Base-by-base conservation (phyloP, 179 eudicot species). In the Silene coronaria region DNA sequence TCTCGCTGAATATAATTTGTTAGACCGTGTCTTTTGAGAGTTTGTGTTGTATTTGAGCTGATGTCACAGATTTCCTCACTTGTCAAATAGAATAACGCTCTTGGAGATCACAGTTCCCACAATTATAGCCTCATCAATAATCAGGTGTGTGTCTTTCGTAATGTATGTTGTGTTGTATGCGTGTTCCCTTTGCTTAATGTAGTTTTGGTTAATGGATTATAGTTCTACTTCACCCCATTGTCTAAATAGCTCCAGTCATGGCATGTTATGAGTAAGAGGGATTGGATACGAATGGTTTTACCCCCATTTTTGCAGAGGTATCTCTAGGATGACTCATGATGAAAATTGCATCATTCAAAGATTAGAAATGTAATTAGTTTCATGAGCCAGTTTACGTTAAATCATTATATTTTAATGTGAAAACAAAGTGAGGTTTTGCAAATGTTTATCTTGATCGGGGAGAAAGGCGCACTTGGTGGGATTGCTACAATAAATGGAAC, bases 51-150 rank as follows among this genome's bases (percentile, higher is more conserved):
- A 46, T 30, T 58, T 32, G 38, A 71, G 75, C 53, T 32, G 66
- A 58, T 72, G 21, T 30, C 14, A 57, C 27, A 26, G 11, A 3
- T 57, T 72, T 57, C 66, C 12, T 57, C 45, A 24, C 66, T 30
- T 72, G 66, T 72, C 42, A 34, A 57, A 57, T 12, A 60, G 69
- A 67, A 70, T 59, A 53, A 19, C 62, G 70, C 75, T 77, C 32
- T 42, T 61, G 80, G 70, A 77, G 75, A 7, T 60, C 46, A 45
- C 27, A 48, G 27, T 24, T 61, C 61, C 9, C 75, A 10, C 60
- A 27, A 45, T 24, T 19, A 55, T 53, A 77, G 73, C 32, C 66
- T 57, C 42, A 19, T 23, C 57, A 68, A 38, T 61, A 67, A 55
- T 67, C 72, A 16, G 67, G 74, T 68, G 28, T 72, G 66, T 72